Percentiles rank a stretch among this genome's conserved stretches.
phyloP scores from a whole-genome alignment of 2,329 filamentous ascomycete genomes.

The Salinomyces thailandicus region DNA sequence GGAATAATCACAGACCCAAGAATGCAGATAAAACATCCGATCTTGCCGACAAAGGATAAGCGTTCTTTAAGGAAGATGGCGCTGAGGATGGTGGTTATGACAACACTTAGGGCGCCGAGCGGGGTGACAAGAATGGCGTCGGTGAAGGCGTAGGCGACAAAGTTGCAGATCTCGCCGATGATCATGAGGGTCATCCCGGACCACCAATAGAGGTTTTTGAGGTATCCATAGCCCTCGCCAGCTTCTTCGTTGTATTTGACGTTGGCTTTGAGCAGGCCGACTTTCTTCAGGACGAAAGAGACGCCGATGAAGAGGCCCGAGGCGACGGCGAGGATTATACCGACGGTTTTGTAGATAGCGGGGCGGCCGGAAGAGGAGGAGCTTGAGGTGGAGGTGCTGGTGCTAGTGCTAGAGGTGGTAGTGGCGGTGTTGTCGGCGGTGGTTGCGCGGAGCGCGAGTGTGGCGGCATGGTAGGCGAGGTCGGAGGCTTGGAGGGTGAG shows the following conservation, averaged over 20 bases:
- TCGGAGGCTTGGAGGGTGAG: constrained; percentile 1
- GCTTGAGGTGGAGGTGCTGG: constrained; percentile 15
- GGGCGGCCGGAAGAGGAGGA: constrained; percentile 32
- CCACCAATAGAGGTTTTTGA: constrained; percentile 96
- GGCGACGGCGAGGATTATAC: constrained; percentile 71
- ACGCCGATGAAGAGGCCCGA: constrained; percentile 89
- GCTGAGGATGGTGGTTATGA: constrained; percentile 81
- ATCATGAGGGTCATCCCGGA: constrained; percentile 94
- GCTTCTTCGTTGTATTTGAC: constrained; percentile 93
- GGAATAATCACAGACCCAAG: constrained; percentile 88
- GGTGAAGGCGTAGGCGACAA: constrained; percentile 92
- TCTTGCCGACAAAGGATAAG: constrained; percentile 88
- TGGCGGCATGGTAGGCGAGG: constrained; percentile 8
- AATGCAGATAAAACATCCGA: constrained; percentile 91
- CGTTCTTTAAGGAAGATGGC: constrained; percentile 94
- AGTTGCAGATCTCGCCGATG: constrained; percentile 90
- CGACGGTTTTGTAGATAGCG: constrained; percentile 68
- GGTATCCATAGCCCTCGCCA: constrained; percentile 91
- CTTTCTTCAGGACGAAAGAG: constrained; percentile 93
- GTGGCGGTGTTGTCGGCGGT: not conserved
- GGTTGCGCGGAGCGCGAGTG: constrained; percentile 35
- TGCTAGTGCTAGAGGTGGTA: constrained; percentile 12
- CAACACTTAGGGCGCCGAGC: constrained; percentile 80
- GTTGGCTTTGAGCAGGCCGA: constrained; percentile 82
- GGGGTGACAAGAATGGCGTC: constrained; percentile 94